phyloP scores from a whole-genome alignment of 305 asterid genomes.

The Caryopteris hybrid region DNA sequence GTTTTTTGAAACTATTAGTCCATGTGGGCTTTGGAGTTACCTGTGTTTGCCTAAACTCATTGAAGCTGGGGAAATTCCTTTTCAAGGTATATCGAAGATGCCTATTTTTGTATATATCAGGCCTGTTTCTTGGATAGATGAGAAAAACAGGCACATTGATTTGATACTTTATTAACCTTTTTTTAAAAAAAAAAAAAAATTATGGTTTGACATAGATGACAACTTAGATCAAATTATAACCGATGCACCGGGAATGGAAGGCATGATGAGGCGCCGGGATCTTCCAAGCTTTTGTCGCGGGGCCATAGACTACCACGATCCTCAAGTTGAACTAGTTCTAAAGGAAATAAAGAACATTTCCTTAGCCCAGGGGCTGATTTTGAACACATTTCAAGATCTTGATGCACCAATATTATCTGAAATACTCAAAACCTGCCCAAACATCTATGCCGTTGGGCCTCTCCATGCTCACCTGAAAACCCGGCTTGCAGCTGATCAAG shows the following conservation, averaged over 20 bases:
- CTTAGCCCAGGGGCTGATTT: conserved; percentile 37
- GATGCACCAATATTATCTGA: conserved; percentile 38
- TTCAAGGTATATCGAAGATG: conserved; percentile 32
- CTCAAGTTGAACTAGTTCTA: neutral
- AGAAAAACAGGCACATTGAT: neutral
- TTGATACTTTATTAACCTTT: too few relatives aligned
- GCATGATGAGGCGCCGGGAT: conserved; percentile 29
- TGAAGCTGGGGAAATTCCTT: conserved; percentile 43
- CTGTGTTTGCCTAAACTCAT: conserved; percentile 50
- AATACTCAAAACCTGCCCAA: conserved; percentile 24
- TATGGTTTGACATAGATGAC: conserved; percentile 17
- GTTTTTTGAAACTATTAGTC: conserved; percentile 52
- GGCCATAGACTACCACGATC: neutral
- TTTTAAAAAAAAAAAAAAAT: too few relatives aligned
- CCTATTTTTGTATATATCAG: too few relatives aligned
- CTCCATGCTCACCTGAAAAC: conserved; percentile 35
- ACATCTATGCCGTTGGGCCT: conserved; percentile 46
- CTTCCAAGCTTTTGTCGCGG: conserved; percentile 26
- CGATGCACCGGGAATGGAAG: conserved; percentile 22
- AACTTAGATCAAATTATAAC: conserved; percentile 19
- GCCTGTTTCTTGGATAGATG: too few relatives aligned
- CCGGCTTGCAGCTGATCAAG: neutral
- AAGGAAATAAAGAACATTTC: conserved; percentile 24
- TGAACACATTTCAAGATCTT: conserved; percentile 50
- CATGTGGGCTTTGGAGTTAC: conserved; percentile 46